phyloP scores from a whole-genome alignment of 176 grass and related monocot species.

The Aegilops tauschii region DNA sequence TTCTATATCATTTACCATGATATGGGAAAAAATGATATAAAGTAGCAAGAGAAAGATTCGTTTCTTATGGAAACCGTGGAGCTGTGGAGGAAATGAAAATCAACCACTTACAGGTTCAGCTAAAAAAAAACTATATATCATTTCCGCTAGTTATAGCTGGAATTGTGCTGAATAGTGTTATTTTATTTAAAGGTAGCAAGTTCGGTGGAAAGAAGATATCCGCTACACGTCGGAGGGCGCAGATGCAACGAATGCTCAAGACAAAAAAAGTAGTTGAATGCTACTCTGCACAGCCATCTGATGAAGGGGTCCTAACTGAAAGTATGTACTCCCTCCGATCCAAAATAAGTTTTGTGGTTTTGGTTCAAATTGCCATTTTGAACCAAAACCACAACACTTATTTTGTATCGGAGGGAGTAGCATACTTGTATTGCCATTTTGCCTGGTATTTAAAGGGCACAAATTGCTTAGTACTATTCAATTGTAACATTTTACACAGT shows the following conservation, averaged over 20 bases:
- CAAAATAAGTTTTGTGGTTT: no score
- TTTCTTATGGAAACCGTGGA: not conserved
- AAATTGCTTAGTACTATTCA: conserved; percentile 9
- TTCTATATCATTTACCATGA: not conserved
- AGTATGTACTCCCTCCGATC: conserved; percentile 1
- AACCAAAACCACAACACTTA: no score
- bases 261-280: conserved; percentile 43
- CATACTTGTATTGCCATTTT: conserved; percentile 6
- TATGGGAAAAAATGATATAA: not conserved
- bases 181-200: conserved; percentile 47
- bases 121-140: not conserved
- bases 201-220: conserved; percentile 48
- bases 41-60: not conserved
- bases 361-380: no score
- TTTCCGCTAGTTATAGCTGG: conserved; percentile 14
- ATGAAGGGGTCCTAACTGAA: conserved; percentile 54
- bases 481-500: conserved; percentile 18
- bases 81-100: not conserved
- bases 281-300: conserved; percentile 27
- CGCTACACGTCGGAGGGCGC: conserved; percentile 43
- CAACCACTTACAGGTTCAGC: not conserved
- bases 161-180: conserved; percentile 33
- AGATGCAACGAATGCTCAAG: conserved; percentile 55
- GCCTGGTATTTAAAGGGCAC: not conserved
- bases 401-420: not conserved